phyloP scores from a whole-genome alignment of 2,329 filamentous ascomycete species.

The Diaporthe citrichinensis region DNA sequence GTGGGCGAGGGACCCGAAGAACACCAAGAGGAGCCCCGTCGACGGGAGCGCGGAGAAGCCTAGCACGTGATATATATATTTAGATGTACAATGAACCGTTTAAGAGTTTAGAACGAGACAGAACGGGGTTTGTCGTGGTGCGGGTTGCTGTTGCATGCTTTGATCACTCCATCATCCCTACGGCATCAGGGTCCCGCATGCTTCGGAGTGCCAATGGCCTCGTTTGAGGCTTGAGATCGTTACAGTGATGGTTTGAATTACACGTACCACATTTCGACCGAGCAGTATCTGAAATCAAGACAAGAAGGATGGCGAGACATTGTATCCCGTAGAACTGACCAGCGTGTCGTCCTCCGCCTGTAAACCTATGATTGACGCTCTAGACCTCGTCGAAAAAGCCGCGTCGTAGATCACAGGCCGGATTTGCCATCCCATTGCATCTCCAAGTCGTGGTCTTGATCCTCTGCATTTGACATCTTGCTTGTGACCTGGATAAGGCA shows the following conservation, averaged over 20 bases:
- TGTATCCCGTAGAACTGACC: not conserved
- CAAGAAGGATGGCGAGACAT: not conserved
- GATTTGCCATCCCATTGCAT: not conserved
- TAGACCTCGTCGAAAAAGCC: not conserved
- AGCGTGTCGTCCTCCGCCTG: not conserved
- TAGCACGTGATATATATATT: constrained; percentile 25
- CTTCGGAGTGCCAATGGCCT: not conserved
- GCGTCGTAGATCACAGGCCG: too few species aligned
- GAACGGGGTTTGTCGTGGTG: not conserved
- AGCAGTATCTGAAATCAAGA: not conserved
- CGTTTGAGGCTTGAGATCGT: not conserved
- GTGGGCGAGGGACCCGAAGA: constrained; percentile 72
- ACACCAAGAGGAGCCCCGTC: constrained; percentile 66
- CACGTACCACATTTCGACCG: not conserved
- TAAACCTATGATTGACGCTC: not conserved
- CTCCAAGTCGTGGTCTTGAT: not conserved
- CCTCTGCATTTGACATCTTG: too few species aligned
- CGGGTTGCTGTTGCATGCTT: not conserved
- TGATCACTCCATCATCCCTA: not conserved
- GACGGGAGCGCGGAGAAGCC: constrained; percentile 64
- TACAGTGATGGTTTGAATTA: not conserved
- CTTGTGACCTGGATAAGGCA: not conserved
- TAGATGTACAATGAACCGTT: not conserved
- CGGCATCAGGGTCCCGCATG: not conserved
- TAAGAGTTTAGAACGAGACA: not conserved